Percentiles rank a stretch among this genome's conserved stretches.
phyloP scores from a whole-genome alignment of 805 yeast genomes.

The Yamadazyma insecticola region DNA sequence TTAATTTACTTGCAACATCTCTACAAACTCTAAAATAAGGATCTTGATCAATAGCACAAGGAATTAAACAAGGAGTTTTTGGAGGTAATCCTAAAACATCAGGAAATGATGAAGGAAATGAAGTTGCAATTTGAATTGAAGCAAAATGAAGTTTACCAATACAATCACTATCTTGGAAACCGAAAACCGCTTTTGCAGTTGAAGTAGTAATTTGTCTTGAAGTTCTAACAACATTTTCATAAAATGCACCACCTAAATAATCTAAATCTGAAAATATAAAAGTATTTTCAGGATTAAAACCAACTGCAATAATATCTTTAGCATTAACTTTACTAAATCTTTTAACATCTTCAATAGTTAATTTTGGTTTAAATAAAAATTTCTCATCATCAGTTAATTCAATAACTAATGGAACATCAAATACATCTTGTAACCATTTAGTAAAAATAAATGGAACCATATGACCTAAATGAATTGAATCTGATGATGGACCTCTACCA shows the following conservation, averaged over 20 bases:
- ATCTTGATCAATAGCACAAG: slow-evolving; percentile 99
- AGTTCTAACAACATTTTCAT: slow-evolving; percentile 88
- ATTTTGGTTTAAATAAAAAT: slow-evolving; percentile 86
- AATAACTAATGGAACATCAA: slow-evolving; percentile 90
- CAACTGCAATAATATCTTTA: slow-evolving; percentile 88
- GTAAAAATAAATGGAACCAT: slow-evolving; percentile 94
- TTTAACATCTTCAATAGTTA: slow-evolving; percentile 86
- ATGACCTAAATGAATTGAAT: slow-evolving; percentile 94
- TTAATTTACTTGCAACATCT: slow-evolving; percentile 93
- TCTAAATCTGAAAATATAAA: slow-evolving; percentile 90
- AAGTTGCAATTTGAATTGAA: slow-evolving; percentile 91
- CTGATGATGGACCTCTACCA: slow-evolving; percentile 95
- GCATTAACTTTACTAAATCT: slow-evolving; percentile 77
- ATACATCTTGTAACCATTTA: slow-evolving; percentile 96
- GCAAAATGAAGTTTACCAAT: slow-evolving; percentile 96
- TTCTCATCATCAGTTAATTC: slow-evolving; percentile 97
- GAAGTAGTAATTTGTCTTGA: slow-evolving; percentile 94
- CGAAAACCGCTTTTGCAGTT: slow-evolving; percentile 96
- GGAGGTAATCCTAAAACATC: slow-evolving; percentile 80
- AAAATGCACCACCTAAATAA: slow-evolving; percentile 90
- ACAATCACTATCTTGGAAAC: slow-evolving; percentile 90
- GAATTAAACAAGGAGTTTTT: slow-evolving; percentile 94
- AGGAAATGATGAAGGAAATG: slow-evolving; percentile 95
- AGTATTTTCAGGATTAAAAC: slow-evolving; percentile 91
- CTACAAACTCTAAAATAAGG: slow-evolving; percentile 97